These are phyloP conservation scores for Raddia distichophylla DNA, from an alignment of 176 grass and related monocot genomes.

Conservation along the genomic window DNA sequence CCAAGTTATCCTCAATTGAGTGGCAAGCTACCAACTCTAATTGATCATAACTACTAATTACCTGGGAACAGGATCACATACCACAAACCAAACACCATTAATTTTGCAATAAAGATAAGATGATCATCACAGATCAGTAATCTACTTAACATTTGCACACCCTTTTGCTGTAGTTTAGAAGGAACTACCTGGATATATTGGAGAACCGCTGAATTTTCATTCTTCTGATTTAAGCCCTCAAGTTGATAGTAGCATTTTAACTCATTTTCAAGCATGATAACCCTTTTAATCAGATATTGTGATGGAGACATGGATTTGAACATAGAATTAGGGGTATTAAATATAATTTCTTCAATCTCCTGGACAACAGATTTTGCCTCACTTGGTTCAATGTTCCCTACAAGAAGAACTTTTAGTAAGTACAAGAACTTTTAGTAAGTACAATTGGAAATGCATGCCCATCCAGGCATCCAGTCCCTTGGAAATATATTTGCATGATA, in stretches of 20 bases:
- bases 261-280: slow-evolving; percentile 78
- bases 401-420: slow-evolving; percentile 27
- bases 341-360: slow-evolving; percentile 75
- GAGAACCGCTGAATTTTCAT: slow-evolving; percentile 86
- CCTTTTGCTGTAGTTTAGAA: slow-evolving; percentile 4
- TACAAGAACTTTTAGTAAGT: slow-evolving; percentile 25
- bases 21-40: not conserved
- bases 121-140: slow-evolving; percentile 10
- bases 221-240: slow-evolving; percentile 75
- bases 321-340: slow-evolving; percentile 59
- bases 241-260: slow-evolving; percentile 68
- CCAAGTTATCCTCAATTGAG: not conserved
- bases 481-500: slow-evolving; percentile 21
- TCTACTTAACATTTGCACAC: slow-evolving; percentile 4
- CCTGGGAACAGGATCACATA: not conserved
- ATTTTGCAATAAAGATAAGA: slow-evolving; percentile 20
- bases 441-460: slow-evolving; percentile 14
- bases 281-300: slow-evolving; percentile 70
- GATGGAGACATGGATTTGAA: slow-evolving; percentile 80
- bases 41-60: slow-evolving; percentile 15
- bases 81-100: not conserved
- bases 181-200: slow-evolving; percentile 91
- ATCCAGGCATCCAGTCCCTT: not conserved
- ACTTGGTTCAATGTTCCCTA: slow-evolving; percentile 84
- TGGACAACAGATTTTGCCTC: slow-evolving; percentile 73